Evolutionary conservation across 176 grass and related monocot species (phyloP), one percentile per base, ranked within the genome.

Genomic region (Aegilops tauschii): DNA sequence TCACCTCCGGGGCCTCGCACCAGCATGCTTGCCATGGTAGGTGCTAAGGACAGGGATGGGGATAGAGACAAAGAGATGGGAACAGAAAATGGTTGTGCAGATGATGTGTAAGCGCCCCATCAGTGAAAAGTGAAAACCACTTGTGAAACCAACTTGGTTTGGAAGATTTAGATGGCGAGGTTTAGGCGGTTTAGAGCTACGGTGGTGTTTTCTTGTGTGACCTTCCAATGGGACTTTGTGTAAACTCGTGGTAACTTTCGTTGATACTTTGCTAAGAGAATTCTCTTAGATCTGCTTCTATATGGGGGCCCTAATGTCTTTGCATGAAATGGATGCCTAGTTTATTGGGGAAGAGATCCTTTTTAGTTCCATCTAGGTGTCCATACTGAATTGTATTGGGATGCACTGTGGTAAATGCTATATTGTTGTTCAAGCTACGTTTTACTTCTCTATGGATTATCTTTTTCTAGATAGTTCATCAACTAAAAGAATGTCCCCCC

Each of bases 401-500:
- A n/a, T 78, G 65, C 50, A 79, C 50, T 61, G 4, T 64, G 29
- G 54, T 62, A 63, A 88, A 73, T 80, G 45, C 45, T 73, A 54
- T 56, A 12, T 75, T 66, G 20, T 63, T 88, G 29, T 75, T 84
- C 47, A 80, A 44, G 59, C 12, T 85, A 18, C 73, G 30, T 63
- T 6, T 66, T 44, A 3, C 31, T 52, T 40, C 32, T 66, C 23
- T 65, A 71, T 78, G 20, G 5, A 62, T 23, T 1, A 12, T 39
- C 17, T 69, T 70, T 61, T 70, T 67, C 18, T 31, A 54, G 45
- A 23, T 18, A 69, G 61, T 37, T 80, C 50, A 36, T 76, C 4
- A 68, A 82, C 11, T 77, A 50, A 76, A 27, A 87, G 40, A 28
- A 29, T 28, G 6, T 12, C 13, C 40, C 23, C 16, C 28, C 21